Evolutionary conservation across 495 filamentous ascomycete species (phyloP), one percentile per base, ranked within the genome.

Genomic region (Oidiodendron maius): DNA sequence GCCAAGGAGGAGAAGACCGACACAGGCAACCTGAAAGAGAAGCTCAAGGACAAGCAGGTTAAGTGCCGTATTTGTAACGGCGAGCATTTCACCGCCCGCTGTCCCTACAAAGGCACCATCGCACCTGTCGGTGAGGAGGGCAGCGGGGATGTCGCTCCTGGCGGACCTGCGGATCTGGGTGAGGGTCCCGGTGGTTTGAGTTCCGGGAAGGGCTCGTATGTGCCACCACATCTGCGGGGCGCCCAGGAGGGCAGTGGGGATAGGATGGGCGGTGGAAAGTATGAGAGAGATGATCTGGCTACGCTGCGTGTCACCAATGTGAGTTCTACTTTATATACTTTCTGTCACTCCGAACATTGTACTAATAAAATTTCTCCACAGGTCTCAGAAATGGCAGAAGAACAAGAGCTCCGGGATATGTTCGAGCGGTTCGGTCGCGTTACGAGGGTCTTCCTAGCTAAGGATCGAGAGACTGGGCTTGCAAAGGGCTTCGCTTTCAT

Each of bases 401-500:
- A 98, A 68, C 65, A 76, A 53, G 93, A 98, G 63, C 75, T 98
- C 44, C 86, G 93, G 59, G 90, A 94, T 68, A 90, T 98, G 76
- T 98, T 98, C 75, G 90, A 95, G 71, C 80, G 93, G 35, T 96
- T 93, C 67, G 93, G 93, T 59, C 86, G 89, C 57, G 94, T 98
- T 52, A 97, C 90, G 34, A 82, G 91, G 63, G 94, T 98, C 39
- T 98, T 97, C 76, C 67, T 98, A 53, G 93, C 93, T 53, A 95
- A 95, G 73, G 94, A 98, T 69, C 75, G 93, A 63, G 94, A 97
- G 40, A 97, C 94, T 26, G 84, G 87, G 47, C 63, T 89, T 56
- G 93, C 94, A 44, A 98, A 98, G 78, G 93, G 93, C 37, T 98
- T 97, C 61, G 93, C 93, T 15, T 98, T 98, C 65, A 95, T 98